Base-by-base conservation (phyloP, 2,329 filamentous ascomycete genomes). In the Sporothrix pallida region DNA sequence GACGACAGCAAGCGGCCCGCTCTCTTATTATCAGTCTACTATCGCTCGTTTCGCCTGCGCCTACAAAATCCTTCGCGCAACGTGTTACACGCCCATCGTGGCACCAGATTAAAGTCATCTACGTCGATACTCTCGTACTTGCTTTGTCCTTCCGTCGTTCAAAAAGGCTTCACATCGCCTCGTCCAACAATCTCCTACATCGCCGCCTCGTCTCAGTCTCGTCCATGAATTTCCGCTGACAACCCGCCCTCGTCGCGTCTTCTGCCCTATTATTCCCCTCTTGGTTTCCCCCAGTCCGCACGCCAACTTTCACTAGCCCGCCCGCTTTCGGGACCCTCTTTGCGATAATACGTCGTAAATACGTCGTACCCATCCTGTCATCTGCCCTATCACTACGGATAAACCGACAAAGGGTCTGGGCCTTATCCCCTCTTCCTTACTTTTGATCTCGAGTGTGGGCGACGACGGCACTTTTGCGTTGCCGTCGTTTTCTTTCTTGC, bases 271-370 rank as follows among this genome's bases (percentile, higher is more conserved):
- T 67, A 26, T 60, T 60, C 12, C 52, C 69, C 54, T 50, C 54
- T 46, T 60, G 42, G 37, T 44, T 37, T 60, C 44, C 56, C 23
- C 58, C 56, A 65, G 70, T 54, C 70, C 56, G 26, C 70, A 62
- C 70, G 58, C 56, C 70, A 23, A 63, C 54, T 20, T 8, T n/a
- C 42, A 52, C 58, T 72, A 52, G 70, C 58, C 46, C 46, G 58
- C 58, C 70, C 70, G 46, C 46, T 65, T 23, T 72, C 70, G 70
- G 70, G 42, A 26, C 37, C 52, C 52, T 42, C 71, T 52, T 52
- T 54, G 26, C 50, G 50, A 56, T 56, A 70, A 54, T 44, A 70
- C 50, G 31, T 37, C 31, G 31, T 37, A 37, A 37, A 37, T 37
- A 37, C 31, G 31, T 37, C 31, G 31, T 37, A 37, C 31, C 7